A percentile compares a stretch with the other conserved stretches of the same genome.
phyloP scores from a whole-genome alignment of 1,284 basidiomycete genomes.

The Malassezia globosa region DNA sequence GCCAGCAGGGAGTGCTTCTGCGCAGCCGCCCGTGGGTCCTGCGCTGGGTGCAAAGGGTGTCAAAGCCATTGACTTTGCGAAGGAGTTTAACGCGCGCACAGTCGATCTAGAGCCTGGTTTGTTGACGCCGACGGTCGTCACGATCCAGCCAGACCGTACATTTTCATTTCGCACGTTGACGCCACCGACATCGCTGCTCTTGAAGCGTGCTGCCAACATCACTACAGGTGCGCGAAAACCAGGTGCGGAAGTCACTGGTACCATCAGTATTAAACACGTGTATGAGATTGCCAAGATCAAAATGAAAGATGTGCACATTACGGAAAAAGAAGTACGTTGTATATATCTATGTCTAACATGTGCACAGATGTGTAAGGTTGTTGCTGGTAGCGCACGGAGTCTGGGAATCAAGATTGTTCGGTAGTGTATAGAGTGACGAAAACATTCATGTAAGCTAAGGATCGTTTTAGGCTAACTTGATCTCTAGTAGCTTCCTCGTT shows the following conservation, averaged over 20 bases:
- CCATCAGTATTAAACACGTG: conserved; percentile 85
- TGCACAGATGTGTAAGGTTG: conserved; percentile 16
- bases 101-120: conserved; percentile 75
- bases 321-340: conserved; percentile 32
- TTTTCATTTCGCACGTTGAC: conserved; percentile 65
- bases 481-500: too few relatives aligned
- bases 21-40: conserved; percentile 90
- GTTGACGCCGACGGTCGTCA: conserved; percentile 80
- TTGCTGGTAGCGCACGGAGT: conserved; percentile 16
- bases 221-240: conserved; percentile 63
- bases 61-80: conserved; percentile 99
- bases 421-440: too few relatives aligned
- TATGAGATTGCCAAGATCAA: conserved; percentile 99
- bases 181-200: conserved; percentile 74
- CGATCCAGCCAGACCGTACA: conserved; percentile 83
- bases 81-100: conserved; percentile 58
- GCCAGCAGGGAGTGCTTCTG: conserved; percentile 85
- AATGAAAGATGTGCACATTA: conserved; percentile 56
- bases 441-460: too few relatives aligned
- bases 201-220: conserved; percentile 81
- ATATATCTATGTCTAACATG: not conserved
- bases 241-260: conserved; percentile 64
- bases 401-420: conserved; percentile 17
- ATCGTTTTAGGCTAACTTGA: too few relatives aligned
- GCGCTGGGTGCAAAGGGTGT: conserved; percentile 95